Evolutionary conservation across 345 rosid species (phyloP).

Genomic region (Lepidium africanum): DNA sequence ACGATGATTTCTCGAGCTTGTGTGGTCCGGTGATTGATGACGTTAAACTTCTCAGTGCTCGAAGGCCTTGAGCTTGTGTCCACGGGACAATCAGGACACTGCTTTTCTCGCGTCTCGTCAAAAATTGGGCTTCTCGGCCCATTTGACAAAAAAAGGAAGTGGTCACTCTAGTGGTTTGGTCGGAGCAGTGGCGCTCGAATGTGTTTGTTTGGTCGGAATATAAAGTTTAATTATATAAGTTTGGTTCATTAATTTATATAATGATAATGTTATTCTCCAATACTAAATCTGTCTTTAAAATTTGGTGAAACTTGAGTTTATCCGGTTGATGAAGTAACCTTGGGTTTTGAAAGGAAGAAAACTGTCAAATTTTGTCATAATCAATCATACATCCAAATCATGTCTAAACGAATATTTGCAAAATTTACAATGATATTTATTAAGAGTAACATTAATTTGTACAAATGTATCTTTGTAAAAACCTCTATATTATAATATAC

Average conservation of each 20-base stretch:
- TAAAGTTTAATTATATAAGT: background rate
- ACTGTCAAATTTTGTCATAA: background rate
- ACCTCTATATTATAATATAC: background rate
- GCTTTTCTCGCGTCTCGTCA: background rate
- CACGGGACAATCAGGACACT: background rate
- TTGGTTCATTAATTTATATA: background rate
- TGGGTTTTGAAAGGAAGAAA: no score
- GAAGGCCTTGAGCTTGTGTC: conserved; percentile 21
- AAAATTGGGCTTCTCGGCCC: background rate
- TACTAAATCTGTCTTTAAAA: background rate
- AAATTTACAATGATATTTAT: background rate
- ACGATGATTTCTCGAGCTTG: conserved; percentile 59
- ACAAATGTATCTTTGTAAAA: background rate
- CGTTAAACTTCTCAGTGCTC: conserved; percentile 47
- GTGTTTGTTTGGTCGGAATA: background rate
- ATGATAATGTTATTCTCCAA: background rate
- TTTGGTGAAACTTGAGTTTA: background rate
- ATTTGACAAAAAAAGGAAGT: background rate
- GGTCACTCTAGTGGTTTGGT: background rate
- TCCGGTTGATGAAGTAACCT: no score
- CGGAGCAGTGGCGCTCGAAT: background rate
- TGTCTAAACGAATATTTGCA: background rate
- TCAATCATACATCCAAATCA: background rate
- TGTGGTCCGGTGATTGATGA: conserved; percentile 84
- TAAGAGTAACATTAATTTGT: background rate